These are phyloP conservation scores for Penicillium flavigenum DNA, from an alignment of 495 filamentous ascomycete genomes.

Conservation along the genomic window DNA sequence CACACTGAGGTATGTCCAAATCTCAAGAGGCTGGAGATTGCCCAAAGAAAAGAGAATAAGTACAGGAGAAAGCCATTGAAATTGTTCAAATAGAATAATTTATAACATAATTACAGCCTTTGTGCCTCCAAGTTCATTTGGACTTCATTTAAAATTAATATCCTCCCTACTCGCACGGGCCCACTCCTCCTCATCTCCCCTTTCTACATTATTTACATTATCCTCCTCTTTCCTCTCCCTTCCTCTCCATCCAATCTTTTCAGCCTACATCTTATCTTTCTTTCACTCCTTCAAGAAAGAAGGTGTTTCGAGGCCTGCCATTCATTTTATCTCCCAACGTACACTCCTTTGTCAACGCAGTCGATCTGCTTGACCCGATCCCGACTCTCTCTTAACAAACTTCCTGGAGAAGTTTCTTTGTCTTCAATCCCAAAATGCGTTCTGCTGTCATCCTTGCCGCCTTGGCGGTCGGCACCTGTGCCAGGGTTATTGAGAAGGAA, in stretches of 20 bases:
- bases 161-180: constrained; percentile 21
- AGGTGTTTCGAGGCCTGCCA: constrained; percentile 40
- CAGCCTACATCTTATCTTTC: constrained; percentile 23
- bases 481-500: constrained; percentile 56
- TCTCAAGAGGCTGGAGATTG: constrained; percentile 26
- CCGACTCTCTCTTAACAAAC: constrained; percentile 20
- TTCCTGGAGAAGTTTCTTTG: constrained; percentile 46
- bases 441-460: constrained; percentile 61
- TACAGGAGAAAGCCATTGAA: constrained; percentile 2
- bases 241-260: constrained; percentile 23
- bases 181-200: constrained; percentile 15
- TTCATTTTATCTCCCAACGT: constrained; percentile 37
- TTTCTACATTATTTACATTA: constrained; percentile 29
- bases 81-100: background rate
- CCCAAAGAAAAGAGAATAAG: constrained; percentile 19
- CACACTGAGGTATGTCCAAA: constrained; percentile 23
- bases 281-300: constrained; percentile 39
- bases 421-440: constrained; percentile 56
- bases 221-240: constrained; percentile 19
- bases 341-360: constrained; percentile 34
- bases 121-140: background rate
- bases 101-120: background rate
- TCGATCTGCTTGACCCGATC: constrained; percentile 38
- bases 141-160: constrained; percentile 13
- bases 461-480: constrained; percentile 60